Base-by-base conservation (phyloP, 2,329 filamentous ascomycete genomes). In the Xylaria hypoxylon region DNA sequence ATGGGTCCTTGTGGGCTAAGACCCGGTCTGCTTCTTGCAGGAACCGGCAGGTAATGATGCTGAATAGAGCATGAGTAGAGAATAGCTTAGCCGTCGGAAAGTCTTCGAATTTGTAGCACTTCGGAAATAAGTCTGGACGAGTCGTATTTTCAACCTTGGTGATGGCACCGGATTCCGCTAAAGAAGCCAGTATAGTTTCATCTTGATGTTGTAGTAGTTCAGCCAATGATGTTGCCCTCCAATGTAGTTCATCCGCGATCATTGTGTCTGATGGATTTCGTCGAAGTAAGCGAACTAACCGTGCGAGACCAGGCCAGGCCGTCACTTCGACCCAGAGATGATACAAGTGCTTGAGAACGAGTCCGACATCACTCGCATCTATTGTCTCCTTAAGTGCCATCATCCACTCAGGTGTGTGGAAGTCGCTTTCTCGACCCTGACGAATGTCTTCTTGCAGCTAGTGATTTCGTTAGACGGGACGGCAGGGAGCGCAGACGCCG, bases 401-500 rank as follows among this genome's bases (percentile, higher is more conserved):
- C 48, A 62, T 67, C 74, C 75, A 76, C 8, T 72, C 70, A 0
- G 66, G 42, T 0, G 69, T 64, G 51, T 71, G 65, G 50, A 76
- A 75, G 8, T 65, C 65, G 66, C 75, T 75, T 26, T 74, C 72
- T 62, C 71, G 71, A 7, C 70, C 69, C 5, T 68, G 62, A 1
- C 73, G 72, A 5, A 76, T 72, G 19, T 76, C 75, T 65, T 73
- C 71, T 65, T 76, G 73, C 11, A 76, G 59, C 75, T 76, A 53
- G 52, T 7, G 26, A 26, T 48, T 2, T n/a, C 6, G 40, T 75
- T 38, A 73, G 68, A 42, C 50, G n/a, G 52, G 40, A n/a, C 6
- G n/a, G 47, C 5, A 35, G 8, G 31, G 24, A n/a, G 22, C 7
- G n/a, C 8, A 52, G 15, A 1, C 6, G 22, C 24, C 13, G 28